phyloP scores from a whole-genome alignment of 176 grass and related monocot genomes.

The Miscanthus lutarioriparius region DNA sequence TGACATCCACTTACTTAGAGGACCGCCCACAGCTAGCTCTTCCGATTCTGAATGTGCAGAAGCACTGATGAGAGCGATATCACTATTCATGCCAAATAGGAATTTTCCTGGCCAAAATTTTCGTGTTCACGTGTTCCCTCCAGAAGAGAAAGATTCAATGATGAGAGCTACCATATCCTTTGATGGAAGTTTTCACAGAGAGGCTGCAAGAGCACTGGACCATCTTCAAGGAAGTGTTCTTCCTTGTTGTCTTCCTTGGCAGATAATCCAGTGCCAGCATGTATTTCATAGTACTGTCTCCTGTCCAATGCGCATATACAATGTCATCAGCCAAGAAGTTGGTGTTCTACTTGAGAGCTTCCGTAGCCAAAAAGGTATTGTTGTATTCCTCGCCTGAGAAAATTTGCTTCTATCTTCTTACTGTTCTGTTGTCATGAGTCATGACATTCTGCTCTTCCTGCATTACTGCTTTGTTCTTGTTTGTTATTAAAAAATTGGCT shows the following conservation, averaged over 20 bases:
- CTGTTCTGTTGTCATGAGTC: not conserved
- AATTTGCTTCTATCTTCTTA: constrained; percentile 14
- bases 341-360: constrained; percentile 64
- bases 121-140: constrained; percentile 62
- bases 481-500: constrained; percentile 1
- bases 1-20: constrained; percentile 59
- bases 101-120: constrained; percentile 71
- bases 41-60: constrained; percentile 51
- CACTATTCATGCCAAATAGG: constrained; percentile 76
- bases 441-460: not conserved
- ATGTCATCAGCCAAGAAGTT: constrained; percentile 60
- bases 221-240: constrained; percentile 73
- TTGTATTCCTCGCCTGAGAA: constrained; percentile 22
- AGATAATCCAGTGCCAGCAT: constrained; percentile 86
- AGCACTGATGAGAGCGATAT: constrained; percentile 71
- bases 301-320: constrained; percentile 63
- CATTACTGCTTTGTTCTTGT: not conserved
- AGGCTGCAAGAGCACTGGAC: constrained; percentile 86
- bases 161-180: constrained; percentile 80
- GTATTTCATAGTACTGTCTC: constrained; percentile 81
- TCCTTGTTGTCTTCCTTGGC: constrained; percentile 68
- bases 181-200: constrained; percentile 80
- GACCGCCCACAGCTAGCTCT: constrained; percentile 12
- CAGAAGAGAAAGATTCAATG: constrained; percentile 53
- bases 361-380: constrained; percentile 56